Evolutionary conservation across 345 rosid genomes (phyloP).

Genomic region (Clarkia xantiana): DNA sequence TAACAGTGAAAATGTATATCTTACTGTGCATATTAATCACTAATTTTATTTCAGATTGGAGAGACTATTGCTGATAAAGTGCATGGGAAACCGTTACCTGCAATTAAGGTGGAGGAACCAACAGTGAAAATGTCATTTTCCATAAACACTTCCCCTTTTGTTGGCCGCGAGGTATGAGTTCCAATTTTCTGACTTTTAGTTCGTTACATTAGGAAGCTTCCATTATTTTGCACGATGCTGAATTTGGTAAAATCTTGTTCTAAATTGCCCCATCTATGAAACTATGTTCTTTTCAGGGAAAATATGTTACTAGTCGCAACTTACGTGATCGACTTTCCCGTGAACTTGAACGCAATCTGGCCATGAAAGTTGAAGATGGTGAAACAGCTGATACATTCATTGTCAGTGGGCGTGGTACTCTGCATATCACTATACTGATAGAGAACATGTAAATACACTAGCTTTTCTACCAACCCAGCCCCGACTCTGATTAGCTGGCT

Average conservation of each 20-base stretch:
- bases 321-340: slow-evolving; percentile 81
- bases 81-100: slow-evolving; percentile 77
- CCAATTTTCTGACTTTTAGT: not conserved
- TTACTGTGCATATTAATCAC: slow-evolving; percentile 1
- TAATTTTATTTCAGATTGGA: slow-evolving; percentile 56
- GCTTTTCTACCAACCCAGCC: slow-evolving; percentile 3
- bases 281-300: slow-evolving; percentile 48
- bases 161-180: slow-evolving; percentile 76
- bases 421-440: slow-evolving; percentile 86
- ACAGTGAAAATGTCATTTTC: slow-evolving; percentile 97
- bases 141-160: slow-evolving; percentile 81
- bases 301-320: slow-evolving; percentile 90
- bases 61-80: slow-evolving; percentile 92
- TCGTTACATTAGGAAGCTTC: no score
- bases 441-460: slow-evolving; percentile 74
- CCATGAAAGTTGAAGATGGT: slow-evolving; percentile 97
- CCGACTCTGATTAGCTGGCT: slow-evolving; percentile 4
- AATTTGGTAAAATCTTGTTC: not conserved
- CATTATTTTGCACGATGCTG: no score
- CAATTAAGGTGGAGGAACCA: slow-evolving; percentile 95
- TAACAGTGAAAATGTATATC: not conserved
- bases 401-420: slow-evolving; percentile 92
- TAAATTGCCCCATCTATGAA: slow-evolving; percentile 1
- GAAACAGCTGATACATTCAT: slow-evolving; percentile 90
- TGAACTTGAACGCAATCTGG: slow-evolving; percentile 74